Evolutionary conservation across 1,284 basidiomycete species (phyloP), one percentile per base, ranked within the genome.

Genomic region (Cryptococcus sp.): DNA sequence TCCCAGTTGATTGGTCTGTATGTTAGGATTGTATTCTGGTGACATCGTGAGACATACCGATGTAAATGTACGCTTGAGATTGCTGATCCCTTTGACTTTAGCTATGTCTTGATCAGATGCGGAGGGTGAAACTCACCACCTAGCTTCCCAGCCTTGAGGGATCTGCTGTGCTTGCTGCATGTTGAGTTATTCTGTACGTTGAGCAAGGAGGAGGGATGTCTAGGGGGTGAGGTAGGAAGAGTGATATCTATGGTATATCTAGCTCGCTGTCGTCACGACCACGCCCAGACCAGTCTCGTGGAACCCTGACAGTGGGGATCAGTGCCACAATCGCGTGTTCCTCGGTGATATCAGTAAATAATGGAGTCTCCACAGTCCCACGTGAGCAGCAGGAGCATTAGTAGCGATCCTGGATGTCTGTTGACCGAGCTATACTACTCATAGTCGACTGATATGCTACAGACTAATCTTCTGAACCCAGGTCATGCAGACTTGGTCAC

Each of bases 11-110:
- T 57, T 68, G 63, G 55, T 74, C 71, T 73, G 53, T n/a, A 39
- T 28, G 46, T 64, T 47, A 63, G 59, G 40, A 32, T 11, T 14
- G 40, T 47, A 25, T 45, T 48, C 40, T 22, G 2, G 45, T 14
- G 5, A 7, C 36, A 19, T 19, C 18, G 16, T 24, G 19, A 23
- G 28, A 73, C 80, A 64, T 62, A 85, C 83, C 82, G 63, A 90
- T 85, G 78, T 88, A 96, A 67, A 93, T 80, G 77, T 88, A 89
- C 65, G 86, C 81, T 72, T 88, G 86, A 67, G 88, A 80, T 56
- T 79, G 79, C 55, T 81, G 79, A 75, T 94, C 87, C 91, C 90
- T 92, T 69, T 18, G 19, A 49, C 48, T 50, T 46, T 49, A 48
- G 55, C 19, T 37, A 46, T 62, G 37, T 23, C 49, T 19, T 28